Evolutionary conservation across 306 rosid genomes (phyloP), one percentile per base, ranked within the genome.

Genomic region (Vicia sativa): DNA sequence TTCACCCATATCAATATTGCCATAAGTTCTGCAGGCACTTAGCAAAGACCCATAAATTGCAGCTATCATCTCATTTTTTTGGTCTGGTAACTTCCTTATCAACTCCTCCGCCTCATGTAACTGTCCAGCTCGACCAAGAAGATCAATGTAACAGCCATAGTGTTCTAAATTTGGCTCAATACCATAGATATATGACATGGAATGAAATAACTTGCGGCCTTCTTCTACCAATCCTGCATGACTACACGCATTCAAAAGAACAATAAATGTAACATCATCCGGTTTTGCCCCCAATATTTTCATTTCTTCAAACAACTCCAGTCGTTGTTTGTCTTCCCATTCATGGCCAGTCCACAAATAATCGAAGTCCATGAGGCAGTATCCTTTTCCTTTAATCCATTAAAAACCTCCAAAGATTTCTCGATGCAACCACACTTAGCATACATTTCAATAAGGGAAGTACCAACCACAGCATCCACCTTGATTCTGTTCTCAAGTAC

Each of bases 371-470:
- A 90, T 4, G 79, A 72, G 31, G 90, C 63, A 11, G 84, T 78
- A 70, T 90, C 95, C 81, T 80, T 90, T 58, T 80, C 79, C 80
- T 65, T 70, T 45, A 83, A 35, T 29, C 75, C 66, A 61, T 75
- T 60, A 75, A 90, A 90, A 75, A 84, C 81, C 48, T 87, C 87
- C 72, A 82, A 62, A 31, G 88, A 84, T 67, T 82, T 73, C 41
- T 87, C 86, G 38, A 87, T 50, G 70, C 75, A 79, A 25, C 96
- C 86, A 66, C 96, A 86, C 77, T 87, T 86, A 13, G 91, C 84
- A 78, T 84, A 88, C 91, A 91, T 83, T 84, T 88, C 92, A 63
- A 80, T 79, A 39, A 90, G 86, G 34, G 91, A 89, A 26, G 89
- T 85, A 34, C 89, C 88, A 71, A 90, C 95, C 50, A 84, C 80